Base-by-base conservation (phyloP, 768 basidiomycete species). In the Strobilomyces confusus region DNA sequence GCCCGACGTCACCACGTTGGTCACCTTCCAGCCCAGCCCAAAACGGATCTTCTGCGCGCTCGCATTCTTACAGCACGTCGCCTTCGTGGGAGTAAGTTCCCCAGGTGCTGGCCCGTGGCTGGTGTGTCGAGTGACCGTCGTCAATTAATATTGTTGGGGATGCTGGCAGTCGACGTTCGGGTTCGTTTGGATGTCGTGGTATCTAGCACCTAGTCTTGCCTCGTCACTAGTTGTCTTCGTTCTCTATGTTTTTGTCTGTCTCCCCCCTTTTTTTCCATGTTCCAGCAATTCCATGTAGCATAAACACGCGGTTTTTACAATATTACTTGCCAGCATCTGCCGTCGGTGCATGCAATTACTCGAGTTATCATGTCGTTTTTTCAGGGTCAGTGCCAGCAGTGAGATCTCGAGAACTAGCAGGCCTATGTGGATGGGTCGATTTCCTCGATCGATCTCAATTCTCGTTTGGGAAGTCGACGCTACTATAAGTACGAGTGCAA, bases 1-100 rank as follows among this genome's bases (percentile, higher is more conserved):
- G 87, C 58, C 89, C 89, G 41, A 87, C 88, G 2, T 92, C 89
- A 17, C 89, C 89, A n/a, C 75, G 78, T 43, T 89, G 87, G 87
- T 89, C 88, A 8, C 87, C 88, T 9, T 82, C 86, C 34, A 90
- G 87, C 58, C 89, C 88, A n/a, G 77, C 84, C 5, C 82, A 85
- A 63, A 72, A 77, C 25, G 72, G 72, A 60, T 71, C 74, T 42
- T 59, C 68, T 26, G 61, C 59, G 37, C 76, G 75, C 49, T 64
- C 62, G 38, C 72, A 76, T 53, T 70, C 76, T 5, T 80, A 80
- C 64, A 73, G 67, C 52, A 73, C 76, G 13, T 77, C 76, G 23
- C 78, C 78, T n/a, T 80, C 78, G 6, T 80, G 78, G 78, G 78
- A 79, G 57, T 80, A 60, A 70, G 51, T 55, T 44, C 34, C 36